Base-by-base conservation (phyloP, 2,329 filamentous ascomycete genomes). In the Fusarium multiceps region DNA sequence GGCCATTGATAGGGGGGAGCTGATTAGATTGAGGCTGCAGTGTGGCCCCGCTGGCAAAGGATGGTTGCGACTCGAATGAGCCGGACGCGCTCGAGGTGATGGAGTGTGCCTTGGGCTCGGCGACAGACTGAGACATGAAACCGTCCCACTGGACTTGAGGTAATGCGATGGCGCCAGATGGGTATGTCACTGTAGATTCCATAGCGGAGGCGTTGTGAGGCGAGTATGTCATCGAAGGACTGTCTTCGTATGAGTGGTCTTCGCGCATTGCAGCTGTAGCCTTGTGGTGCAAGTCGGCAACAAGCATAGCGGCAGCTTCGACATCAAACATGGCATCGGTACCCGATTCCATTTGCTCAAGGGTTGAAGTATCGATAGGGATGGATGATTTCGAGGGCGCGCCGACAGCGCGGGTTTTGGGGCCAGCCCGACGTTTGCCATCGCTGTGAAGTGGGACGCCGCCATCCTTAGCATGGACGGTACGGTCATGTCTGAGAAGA, bases 251-350 rank as follows among this genome's bases (percentile, higher is more conserved):
- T 51, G 86, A 83, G 73, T 83, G 85, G 67, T 83, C 84, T 71
- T 84, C 86, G 64, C 88, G 87, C 81, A 89, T 93, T 75, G 89
- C 89, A 34, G 86, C 85, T 45, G 94, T 95, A 76, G 87, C 94
- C 85, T 98, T 98, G 85, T 98, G 94, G 83, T 97, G 95, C 79
- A 98, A 92, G 83, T 98, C 94, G 79, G 95, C 96, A 85, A 99
- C 97, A 80, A 99, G 89, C 93, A 98, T 98, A 74, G 96, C 96
- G 74, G 96, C 96, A 75, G 95, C 94, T 86, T 99, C 95, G 77
- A 98, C 92, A 80, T 98, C 96, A 78, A 98, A 94, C 82, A 95
- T 92, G 79, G 91, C 92, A 80, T 98, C 95, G 80, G 90, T 93
- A 82, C 90, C 93, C 76, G 92, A 92, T 82, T 97, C 94, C 77